phyloP scores from a whole-genome alignment of 2,329 filamentous ascomycete genomes.

The Trichoderma pleuroti region DNA sequence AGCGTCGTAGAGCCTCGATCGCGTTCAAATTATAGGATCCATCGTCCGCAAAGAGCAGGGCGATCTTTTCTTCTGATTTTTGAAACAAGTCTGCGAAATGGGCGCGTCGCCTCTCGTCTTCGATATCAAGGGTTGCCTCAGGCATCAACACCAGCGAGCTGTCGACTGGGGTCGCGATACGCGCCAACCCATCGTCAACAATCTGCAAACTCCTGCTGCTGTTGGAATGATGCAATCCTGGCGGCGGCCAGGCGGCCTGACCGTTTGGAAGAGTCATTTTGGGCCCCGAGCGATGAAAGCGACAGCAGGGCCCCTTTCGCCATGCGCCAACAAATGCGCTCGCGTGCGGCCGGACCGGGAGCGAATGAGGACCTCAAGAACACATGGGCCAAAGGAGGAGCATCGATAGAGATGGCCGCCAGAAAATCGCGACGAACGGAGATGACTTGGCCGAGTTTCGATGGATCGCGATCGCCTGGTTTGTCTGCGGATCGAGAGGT shows the following conservation, averaged over 20 bases:
- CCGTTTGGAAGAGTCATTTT: slow-evolving; percentile 66
- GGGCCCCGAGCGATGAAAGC: slow-evolving; percentile 48
- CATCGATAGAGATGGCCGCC: slow-evolving; percentile 51
- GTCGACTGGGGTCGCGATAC: slow-evolving; percentile 51
- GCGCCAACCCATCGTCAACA: slow-evolving; percentile 57
- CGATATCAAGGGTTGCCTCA: slow-evolving; percentile 57
- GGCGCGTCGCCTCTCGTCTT: slow-evolving; percentile 69
- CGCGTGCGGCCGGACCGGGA: slow-evolving; percentile 49
- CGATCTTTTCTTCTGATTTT: slow-evolving; percentile 72
- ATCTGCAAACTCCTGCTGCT: slow-evolving; percentile 51
- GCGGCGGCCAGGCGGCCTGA: slow-evolving; percentile 62
- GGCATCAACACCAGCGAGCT: slow-evolving; percentile 51
- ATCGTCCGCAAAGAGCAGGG: slow-evolving; percentile 65
- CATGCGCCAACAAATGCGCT: slow-evolving; percentile 53
- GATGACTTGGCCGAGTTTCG: slow-evolving; percentile 45
- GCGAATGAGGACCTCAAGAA: slow-evolving; percentile 46
- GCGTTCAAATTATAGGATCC: slow-evolving; percentile 50
- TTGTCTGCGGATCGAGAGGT: slow-evolving; percentile 52
- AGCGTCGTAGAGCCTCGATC: slow-evolving; percentile 52
- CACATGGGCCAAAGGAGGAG: slow-evolving; percentile 48
- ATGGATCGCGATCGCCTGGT: slow-evolving; percentile 50
- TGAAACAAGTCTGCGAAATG: slow-evolving; percentile 76
- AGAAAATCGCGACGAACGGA: slow-evolving; percentile 37
- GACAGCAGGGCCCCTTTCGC: slow-evolving; percentile 49
- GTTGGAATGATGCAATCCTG: slow-evolving; percentile 48